Evolutionary conservation across 495 filamentous ascomycete species (phyloP), one percentile per base, ranked within the genome.

Genomic region (Penicillium herquei): DNA sequence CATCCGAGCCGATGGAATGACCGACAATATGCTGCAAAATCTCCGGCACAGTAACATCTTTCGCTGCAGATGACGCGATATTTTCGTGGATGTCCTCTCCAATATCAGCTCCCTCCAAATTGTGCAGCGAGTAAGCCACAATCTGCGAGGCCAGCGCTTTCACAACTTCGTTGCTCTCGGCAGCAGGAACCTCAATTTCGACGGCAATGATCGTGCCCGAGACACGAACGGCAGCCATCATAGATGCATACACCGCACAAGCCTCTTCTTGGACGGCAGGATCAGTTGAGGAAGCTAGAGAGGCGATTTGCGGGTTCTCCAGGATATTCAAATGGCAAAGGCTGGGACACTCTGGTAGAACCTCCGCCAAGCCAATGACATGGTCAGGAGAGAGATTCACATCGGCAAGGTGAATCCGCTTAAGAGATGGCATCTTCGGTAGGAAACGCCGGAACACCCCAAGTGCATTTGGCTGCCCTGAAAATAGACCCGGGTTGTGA

Each of bases 121-220:
- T 98, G 31, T 87, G 82, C 56, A 98, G 83, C 52, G 89, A 96
- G 65, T 96, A 96, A 3, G 92, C 92, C 8, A 97, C 86, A 39
- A 98, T 89, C 65, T 96, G 91, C 56, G 91, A 93, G 10, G 91
- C 95, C 54, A 98, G 76, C 7, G 90, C 93, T 70, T 91, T 96
- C 58, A 98, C 89, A 41, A 98, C 82, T 56, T 96, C 92, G 51
- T 87, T 89, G 26, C 85, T 88, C 56, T 88, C 85, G 30, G 82
- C 74, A 30, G 79, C 84, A 9, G 93, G 92, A 10, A 94, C 85
- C 62, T 98, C 91, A 57, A 97, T 90, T 66, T 98, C 94, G 50
- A 98, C 81, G 49, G 90, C 90, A 17, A 98, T 86, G 39, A 98
- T 81, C 10, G 87, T 86, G 16, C 84, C 79, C 11, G 90, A 94